Conservation (phyloP, 306 rosid genomes). For the Benincasa hispida region DNA sequence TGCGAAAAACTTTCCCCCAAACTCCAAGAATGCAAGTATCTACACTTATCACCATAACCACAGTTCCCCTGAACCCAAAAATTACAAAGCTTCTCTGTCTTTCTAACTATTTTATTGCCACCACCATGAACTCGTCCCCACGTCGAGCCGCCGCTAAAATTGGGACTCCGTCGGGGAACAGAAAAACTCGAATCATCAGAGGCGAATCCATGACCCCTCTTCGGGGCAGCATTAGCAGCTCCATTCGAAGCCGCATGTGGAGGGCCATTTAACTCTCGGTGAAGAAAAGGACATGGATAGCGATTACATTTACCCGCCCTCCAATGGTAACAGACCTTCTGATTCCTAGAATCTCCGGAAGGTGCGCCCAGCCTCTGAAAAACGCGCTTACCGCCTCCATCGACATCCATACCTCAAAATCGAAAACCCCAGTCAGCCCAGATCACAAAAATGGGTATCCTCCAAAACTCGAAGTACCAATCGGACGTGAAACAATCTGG, state of each 20-base stretch:
- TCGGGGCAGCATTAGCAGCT: slow-evolving; percentile 25
- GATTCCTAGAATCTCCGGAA: slow-evolving; percentile 29
- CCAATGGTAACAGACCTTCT: slow-evolving; percentile 86
- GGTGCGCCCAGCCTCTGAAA: slow-evolving; percentile 51
- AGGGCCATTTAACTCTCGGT: slow-evolving; percentile 44
- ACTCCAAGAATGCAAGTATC: slow-evolving; percentile 75
- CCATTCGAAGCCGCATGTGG: slow-evolving; percentile 25
- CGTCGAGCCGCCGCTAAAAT: slow-evolving; percentile 31
- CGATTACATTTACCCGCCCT: slow-evolving; percentile 90
- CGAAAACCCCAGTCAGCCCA: neutral
- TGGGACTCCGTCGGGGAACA: slow-evolving; percentile 40
- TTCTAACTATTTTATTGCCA: slow-evolving; percentile 35
- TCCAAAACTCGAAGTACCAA: neutral
- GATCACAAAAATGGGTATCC: neutral
- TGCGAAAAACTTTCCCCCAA: slow-evolving; percentile 68
- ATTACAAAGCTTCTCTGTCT: slow-evolving; percentile 54
- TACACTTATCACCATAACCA: slow-evolving; percentile 62
- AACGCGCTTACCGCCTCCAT: slow-evolving; percentile 69
- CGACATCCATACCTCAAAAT: slow-evolving; percentile 48
- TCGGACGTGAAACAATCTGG: neutral
- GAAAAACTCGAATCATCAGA: slow-evolving; percentile 34
- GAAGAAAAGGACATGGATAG: slow-evolving; percentile 57
- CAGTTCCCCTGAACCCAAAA: slow-evolving; percentile 79
- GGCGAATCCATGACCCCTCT: slow-evolving; percentile 40
- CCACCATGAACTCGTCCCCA: slow-evolving; percentile 47